Percentiles rank a stretch among this genome's conserved stretches.
phyloP scores from a whole-genome alignment of 2,329 filamentous ascomycete genomes.

The Aureobasidium sp. region DNA sequence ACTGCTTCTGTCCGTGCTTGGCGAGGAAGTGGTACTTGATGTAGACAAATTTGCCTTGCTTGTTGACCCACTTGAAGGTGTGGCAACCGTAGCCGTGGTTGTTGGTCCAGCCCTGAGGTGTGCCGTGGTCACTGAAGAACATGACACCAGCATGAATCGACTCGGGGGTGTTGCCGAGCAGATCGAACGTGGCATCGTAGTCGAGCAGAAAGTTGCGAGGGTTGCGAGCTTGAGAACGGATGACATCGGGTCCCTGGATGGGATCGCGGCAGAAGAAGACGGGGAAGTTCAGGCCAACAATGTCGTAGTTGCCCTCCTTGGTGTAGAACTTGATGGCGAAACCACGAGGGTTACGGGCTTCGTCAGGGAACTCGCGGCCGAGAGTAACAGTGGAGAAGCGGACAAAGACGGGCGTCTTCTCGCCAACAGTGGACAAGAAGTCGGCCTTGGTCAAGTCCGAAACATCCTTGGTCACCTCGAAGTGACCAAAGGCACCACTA shows the following conservation, averaged over 20 bases:
- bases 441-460: constrained; percentile 35
- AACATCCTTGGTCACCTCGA: constrained; percentile 39
- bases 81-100: constrained; percentile 41
- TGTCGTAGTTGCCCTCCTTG: constrained; percentile 43
- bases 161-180: constrained; percentile 44
- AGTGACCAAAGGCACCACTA: constrained; percentile 42
- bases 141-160: constrained; percentile 44
- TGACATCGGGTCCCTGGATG: constrained; percentile 42
- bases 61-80: constrained; percentile 44
- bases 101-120: constrained; percentile 40
- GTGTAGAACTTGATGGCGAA: constrained; percentile 48
- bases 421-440: constrained; percentile 34
- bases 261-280: constrained; percentile 46
- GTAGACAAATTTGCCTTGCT: constrained; percentile 44
- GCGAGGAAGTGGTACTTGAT: constrained; percentile 46
- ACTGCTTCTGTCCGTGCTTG: constrained; percentile 43
- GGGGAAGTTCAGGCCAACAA: constrained; percentile 44
- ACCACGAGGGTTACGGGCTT: constrained; percentile 41
- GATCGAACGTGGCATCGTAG: constrained; percentile 43
- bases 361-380: constrained; percentile 39
- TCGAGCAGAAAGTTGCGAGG: constrained; percentile 45
- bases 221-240: constrained; percentile 41
- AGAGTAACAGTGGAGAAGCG: constrained; percentile 42
- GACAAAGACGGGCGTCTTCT: constrained; percentile 39
- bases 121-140: constrained; percentile 47